Evolutionary conservation across 495 filamentous ascomycete species (phyloP).

Genomic region (Lophiotrema nucula): DNA sequence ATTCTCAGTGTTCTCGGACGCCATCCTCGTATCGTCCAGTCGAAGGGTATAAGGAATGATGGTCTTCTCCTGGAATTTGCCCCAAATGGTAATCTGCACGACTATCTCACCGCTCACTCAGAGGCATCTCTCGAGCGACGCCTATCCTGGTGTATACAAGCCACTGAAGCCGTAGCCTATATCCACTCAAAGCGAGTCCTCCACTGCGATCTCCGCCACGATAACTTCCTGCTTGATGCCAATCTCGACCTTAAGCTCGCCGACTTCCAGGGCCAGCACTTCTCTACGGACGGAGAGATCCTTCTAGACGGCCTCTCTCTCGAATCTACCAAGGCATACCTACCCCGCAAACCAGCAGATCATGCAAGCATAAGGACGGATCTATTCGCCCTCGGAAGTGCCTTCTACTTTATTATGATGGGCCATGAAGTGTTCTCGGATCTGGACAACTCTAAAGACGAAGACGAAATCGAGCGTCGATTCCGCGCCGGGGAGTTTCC

Average conservation of each 20-base stretch:
- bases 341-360: slow-evolving; percentile 18
- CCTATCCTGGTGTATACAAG: slow-evolving; percentile 17
- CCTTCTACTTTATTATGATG: slow-evolving; percentile 13
- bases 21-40: slow-evolving; percentile 6
- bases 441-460: slow-evolving; percentile 11
- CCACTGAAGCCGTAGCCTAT: slow-evolving; percentile 21
- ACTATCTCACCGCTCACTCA: slow-evolving; percentile 14
- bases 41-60: slow-evolving; percentile 4
- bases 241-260: slow-evolving; percentile 12
- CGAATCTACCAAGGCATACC: slow-evolving; percentile 22
- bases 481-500: slow-evolving; percentile 12
- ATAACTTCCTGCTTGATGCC: slow-evolving; percentile 17
- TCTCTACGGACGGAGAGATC: slow-evolving; percentile 12
- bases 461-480: slow-evolving; percentile 12
- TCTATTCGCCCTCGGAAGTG: slow-evolving; percentile 20
- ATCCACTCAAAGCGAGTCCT: slow-evolving; percentile 20
- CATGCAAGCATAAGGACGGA: slow-evolving; percentile 21
- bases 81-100: slow-evolving; percentile 14
- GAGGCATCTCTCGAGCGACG: slow-evolving; percentile 12
- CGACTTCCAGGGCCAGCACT: slow-evolving; percentile 24
- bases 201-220: slow-evolving; percentile 18
- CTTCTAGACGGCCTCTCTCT: slow-evolving; percentile 19
- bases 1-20: not conserved
- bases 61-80: slow-evolving; percentile 19
- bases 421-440: slow-evolving; percentile 12